These are phyloP conservation scores for Cordyceps pruinosa DNA, from an alignment of 2,329 filamentous ascomycete genomes.

Conservation along the genomic window DNA sequence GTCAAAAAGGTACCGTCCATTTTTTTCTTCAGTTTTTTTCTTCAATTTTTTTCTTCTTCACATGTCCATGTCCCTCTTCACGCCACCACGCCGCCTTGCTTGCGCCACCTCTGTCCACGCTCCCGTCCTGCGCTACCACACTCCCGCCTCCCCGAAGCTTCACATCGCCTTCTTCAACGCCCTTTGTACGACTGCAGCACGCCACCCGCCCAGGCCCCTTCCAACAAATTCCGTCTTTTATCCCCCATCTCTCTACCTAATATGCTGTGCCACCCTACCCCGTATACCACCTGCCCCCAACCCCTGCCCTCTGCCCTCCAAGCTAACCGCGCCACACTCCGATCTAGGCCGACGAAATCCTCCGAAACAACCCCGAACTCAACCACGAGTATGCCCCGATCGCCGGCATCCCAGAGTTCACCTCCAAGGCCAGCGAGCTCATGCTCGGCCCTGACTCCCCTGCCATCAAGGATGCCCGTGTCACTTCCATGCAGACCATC, in stretches of 20 bases:
- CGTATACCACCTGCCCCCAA: not conserved
- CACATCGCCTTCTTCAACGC: not conserved
- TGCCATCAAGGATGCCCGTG: constrained; percentile 76
- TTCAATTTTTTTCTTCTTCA: not conserved
- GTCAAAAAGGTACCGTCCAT: constrained; percentile 72
- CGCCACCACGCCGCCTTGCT: no score
- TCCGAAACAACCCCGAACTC: constrained; percentile 79
- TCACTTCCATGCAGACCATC: constrained; percentile 83
- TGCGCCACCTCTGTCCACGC: no score
- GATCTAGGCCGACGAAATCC: constrained; percentile 75
- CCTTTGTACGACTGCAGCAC: not conserved
- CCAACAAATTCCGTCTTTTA: not conserved
- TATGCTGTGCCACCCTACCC: not conserved
- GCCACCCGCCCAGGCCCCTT: not conserved
- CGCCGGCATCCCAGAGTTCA: constrained; percentile 79
- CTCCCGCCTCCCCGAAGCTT: not conserved
- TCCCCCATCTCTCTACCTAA: not conserved
- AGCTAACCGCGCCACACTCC: constrained; percentile 14
- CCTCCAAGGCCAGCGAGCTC: constrained; percentile 81
- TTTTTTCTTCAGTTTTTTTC: constrained; percentile 9
- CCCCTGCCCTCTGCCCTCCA: not conserved
- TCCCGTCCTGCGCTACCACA: not conserved
- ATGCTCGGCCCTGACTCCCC: constrained; percentile 75
- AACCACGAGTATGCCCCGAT: constrained; percentile 99
- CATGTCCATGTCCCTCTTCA: not conserved